Evolutionary conservation across 495 filamentous ascomycete species (phyloP), one percentile per base, ranked within the genome.

Genomic region (Cairneyella variabilis): DNA sequence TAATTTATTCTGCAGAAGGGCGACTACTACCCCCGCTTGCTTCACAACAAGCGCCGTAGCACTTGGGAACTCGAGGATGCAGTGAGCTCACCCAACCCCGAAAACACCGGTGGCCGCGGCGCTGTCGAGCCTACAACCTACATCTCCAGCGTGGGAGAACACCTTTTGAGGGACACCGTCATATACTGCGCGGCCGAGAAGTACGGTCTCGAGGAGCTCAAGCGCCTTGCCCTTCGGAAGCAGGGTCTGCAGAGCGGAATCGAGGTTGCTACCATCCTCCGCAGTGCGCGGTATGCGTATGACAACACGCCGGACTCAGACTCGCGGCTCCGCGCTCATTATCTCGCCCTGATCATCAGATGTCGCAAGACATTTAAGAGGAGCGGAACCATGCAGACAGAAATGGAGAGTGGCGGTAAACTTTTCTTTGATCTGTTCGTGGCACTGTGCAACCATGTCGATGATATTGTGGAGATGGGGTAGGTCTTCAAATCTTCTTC

Each of bases 391-490:
- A 95, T 96, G 90, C 90, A 96, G 71, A 80, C 86, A 62, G 90
- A 95, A 74, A 96, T 96, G 90, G 85, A 89, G 67, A 77, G 77
- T 58, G 90, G 90, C 18, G 89, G 88, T 55, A 84, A 85, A 63
- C 70, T 96, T 63, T 95, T 95, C 73, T 96, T 96, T 69, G 90
- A 96, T 69, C 71, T 96, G 53, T 96, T 96, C 69, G 90, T 96
- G 36, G 90, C 90, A 3, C 80, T 96, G 71, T 90, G 86, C 69
- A 96, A 96, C 67, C 89, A 95, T 69, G 89, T 96, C 26, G 82
- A 82, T 54, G 78, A 82, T 56, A 76, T 80, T 58, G 63, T 62
- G 47, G 63, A 61, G 22, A 64, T 63, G 41, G 62, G 62, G 59
- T 62, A 62, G 11, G 55, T 18, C 36, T 26, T n/a, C n/a, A n/a